Percentiles rank a stretch among this genome's conserved stretches.
phyloP scores from a whole-genome alignment of 1,284 basidiomycete genomes.

The Afroboletus lepidellus region DNA sequence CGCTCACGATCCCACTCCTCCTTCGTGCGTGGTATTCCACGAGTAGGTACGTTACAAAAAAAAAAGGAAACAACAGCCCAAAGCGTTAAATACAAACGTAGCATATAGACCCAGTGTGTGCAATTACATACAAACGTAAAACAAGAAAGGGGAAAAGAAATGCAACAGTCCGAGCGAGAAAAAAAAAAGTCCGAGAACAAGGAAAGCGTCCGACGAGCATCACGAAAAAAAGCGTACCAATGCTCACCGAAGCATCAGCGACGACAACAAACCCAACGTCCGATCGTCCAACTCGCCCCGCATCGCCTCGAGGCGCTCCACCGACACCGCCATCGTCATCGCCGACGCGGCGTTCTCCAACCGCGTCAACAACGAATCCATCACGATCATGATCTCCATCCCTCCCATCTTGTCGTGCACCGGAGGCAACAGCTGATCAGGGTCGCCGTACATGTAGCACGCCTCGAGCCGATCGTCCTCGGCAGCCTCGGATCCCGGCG shows the following conservation, averaged over 20 bases:
- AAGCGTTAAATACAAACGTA: background rate
- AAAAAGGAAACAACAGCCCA: background rate
- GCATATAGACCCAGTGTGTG: background rate
- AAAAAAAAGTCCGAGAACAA: background rate
- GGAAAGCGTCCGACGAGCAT: background rate
- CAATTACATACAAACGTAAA: background rate
- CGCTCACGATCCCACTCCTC: no score
- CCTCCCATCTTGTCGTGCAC: slow-evolving; percentile 76
- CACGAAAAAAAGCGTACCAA: background rate
- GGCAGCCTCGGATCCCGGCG: slow-evolving; percentile 27
- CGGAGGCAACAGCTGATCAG: slow-evolving; percentile 66
- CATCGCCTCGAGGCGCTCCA: slow-evolving; percentile 29
- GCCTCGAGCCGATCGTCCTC: slow-evolving; percentile 36
- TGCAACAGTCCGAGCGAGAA: background rate
- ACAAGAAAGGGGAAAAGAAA: background rate
- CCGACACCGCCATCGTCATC: slow-evolving; percentile 41
- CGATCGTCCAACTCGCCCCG: slow-evolving; percentile 44
- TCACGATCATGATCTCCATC: slow-evolving; percentile 68
- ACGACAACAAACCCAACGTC: slow-evolving; percentile 44
- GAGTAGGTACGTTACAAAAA: background rate
- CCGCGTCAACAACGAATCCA: slow-evolving; percentile 75
- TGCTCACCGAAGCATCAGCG: slow-evolving; percentile 22
- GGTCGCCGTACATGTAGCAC: slow-evolving; percentile 55
- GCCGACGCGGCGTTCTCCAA: slow-evolving; percentile 80
- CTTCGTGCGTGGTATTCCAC: background rate